Evolutionary conservation across 192 early-diverging fungal genomes (phyloP), one percentile per base, ranked within the genome.

Genomic region (Podila epicladia): DNA sequence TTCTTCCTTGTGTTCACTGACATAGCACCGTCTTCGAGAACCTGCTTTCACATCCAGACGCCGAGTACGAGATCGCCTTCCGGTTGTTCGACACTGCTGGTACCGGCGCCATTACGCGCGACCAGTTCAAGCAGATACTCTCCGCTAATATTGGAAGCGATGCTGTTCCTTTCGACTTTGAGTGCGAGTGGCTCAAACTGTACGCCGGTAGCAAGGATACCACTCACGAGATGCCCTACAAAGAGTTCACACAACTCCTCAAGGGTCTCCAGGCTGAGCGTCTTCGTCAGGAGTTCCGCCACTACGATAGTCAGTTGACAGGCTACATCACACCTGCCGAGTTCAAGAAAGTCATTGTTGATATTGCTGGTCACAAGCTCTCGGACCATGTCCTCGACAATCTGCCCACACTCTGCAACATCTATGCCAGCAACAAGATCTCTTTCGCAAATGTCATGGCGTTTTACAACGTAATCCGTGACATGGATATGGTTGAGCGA

Each of bases 1-100:
- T 41, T 41, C 38, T 41, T 45, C 41, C 41, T 45, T 45, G 11
- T 45, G 41, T 45, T 45, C 15, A 17, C 41, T 45, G 28, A 37
- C 5, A 28, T 69, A 80, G 77, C 78, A 77, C 89, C 17, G 80
- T 87, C 69, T 93, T 94, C 65, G 82, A 91, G 64, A 83, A 86
- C 69, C 58, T 92, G 13, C 72, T 94, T 24, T 71, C 85, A 22
- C 86, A 87, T 58, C 91, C 92, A 24, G 90, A 93, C 80, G 91
- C 91, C 11, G 92, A 92, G 67, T 94, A 91, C 62, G 90, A 94
- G 75, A 87, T 94, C 57, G 90, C 91, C 20, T 92, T 92, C 78
- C 83, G 88, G 24, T 70, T 92, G 11, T 90, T 94, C 73, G 92
- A 92, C 65, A 76, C 83, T 22, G 67, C 85, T 49, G 87, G 87